Percentiles rank a stretch among this genome's conserved stretches.
Evolutionary conservation across 1,284 basidiomycete species (phyloP).

Genomic region (Malassezia psittaci): DNA sequence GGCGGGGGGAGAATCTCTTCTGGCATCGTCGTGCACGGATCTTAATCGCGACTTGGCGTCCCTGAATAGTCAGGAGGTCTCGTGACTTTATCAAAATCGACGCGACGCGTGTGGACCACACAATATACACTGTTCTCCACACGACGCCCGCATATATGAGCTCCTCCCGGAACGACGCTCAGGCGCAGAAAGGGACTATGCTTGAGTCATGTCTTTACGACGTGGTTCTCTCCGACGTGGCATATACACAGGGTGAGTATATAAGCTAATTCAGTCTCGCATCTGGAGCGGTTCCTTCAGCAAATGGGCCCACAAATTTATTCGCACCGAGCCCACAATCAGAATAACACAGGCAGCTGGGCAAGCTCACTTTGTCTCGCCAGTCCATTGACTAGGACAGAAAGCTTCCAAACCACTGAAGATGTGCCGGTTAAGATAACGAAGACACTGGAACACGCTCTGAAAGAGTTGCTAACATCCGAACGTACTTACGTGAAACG

Average conservation of each 20-base stretch:
- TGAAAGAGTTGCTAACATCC: slow-evolving; percentile 40
- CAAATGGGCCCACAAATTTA: slow-evolving; percentile 10
- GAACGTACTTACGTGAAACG: slow-evolving; percentile 42
- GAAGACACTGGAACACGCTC: slow-evolving; percentile 4
- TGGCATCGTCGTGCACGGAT: neutral
- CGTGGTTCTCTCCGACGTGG: slow-evolving; percentile 11
- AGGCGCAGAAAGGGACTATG: neutral
- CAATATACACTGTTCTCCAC: slow-evolving; percentile 3
- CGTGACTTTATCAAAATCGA: neutral
- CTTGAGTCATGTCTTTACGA: slow-evolving; percentile 10
- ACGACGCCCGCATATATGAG: neutral
- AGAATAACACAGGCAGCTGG: neutral
- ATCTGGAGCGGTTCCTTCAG: slow-evolving; percentile 12
- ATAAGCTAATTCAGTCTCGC: neutral
- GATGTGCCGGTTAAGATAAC: slow-evolving; percentile 5
- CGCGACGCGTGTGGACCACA: neutral
- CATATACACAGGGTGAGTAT: slow-evolving; percentile 6
- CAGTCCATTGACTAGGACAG: slow-evolving; percentile 8
- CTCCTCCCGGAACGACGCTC: neutral
- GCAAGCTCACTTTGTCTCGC: neutral
- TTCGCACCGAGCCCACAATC: neutral
- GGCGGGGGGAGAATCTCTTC: slow-evolving; percentile 2
- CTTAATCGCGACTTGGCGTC: too few species aligned
- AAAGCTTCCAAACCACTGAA: neutral
- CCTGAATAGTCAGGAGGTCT: neutral